These are phyloP conservation scores for Corylus heterophylla DNA, from an alignment of 306 rosid genomes.

Conservation along the genomic window DNA sequence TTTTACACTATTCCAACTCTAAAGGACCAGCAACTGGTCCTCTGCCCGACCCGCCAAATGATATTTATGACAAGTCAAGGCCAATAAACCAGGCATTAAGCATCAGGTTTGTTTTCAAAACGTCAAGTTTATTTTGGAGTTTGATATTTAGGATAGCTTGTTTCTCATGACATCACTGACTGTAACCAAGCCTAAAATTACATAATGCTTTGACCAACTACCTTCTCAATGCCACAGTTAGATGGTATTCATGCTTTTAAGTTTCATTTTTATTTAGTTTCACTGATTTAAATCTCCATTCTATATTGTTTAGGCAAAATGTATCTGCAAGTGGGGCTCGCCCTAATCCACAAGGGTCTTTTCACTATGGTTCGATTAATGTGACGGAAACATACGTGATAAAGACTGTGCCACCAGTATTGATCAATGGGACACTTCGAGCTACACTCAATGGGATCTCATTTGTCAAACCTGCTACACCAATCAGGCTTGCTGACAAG, in stretches of 20 bases:
- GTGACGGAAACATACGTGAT: constrained; percentile 74
- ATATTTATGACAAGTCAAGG: constrained; percentile 49
- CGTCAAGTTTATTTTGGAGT: constrained; percentile 7
- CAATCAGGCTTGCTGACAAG: constrained; percentile 83
- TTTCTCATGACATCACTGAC: not conserved
- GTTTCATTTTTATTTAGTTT: not conserved
- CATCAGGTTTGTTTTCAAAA: constrained; percentile 60
- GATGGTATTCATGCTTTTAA: not conserved
- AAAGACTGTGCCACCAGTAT: constrained; percentile 53
- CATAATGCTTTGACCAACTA: not conserved
- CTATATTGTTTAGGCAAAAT: constrained; percentile 58
- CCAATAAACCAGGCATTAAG: constrained; percentile 81
- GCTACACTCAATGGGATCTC: constrained; percentile 84
- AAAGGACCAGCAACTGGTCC: constrained; percentile 81
- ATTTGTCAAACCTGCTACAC: constrained; percentile 62
- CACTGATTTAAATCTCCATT: not conserved
- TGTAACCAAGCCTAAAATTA: not conserved
- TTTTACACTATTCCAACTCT: constrained; percentile 76
- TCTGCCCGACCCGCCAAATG: constrained; percentile 77
- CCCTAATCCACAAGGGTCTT: constrained; percentile 95
- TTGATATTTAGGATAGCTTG: constrained; percentile 7
- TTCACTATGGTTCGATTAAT: constrained; percentile 74
- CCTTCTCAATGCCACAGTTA: not conserved
- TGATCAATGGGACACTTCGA: constrained; percentile 47
- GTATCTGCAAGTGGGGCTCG: constrained; percentile 93